A percentile compares a stretch with the other conserved stretches of the same genome.
These are phyloP conservation scores for Drechslera avenae DNA, from an alignment of 2,329 filamentous ascomycete species.

Conservation along the genomic window DNA sequence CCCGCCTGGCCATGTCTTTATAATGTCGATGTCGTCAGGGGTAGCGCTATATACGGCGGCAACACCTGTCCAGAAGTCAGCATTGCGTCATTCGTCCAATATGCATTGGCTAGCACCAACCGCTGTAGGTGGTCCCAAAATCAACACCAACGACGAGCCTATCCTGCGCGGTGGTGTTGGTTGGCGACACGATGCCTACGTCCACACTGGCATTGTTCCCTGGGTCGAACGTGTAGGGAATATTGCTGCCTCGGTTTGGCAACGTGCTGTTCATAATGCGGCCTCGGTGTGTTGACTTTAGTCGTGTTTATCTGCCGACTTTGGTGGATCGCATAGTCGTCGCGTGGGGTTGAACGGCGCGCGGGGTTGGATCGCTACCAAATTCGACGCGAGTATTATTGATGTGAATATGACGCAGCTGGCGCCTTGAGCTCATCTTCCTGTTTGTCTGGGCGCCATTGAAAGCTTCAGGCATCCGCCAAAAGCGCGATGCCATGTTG, in stretches of 20 bases:
- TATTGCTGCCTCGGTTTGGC: constrained; percentile 33
- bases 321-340: constrained; percentile 9
- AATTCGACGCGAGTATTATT: constrained; percentile 6
- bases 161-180: constrained; percentile 52
- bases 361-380: constrained; percentile 19
- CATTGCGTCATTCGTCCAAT: not conserved
- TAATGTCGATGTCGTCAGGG: constrained; percentile 80
- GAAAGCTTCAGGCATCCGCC: constrained; percentile 32
- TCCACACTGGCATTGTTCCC: constrained; percentile 31
- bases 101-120: constrained; percentile 45
- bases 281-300: constrained; percentile 4
- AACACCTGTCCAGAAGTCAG: constrained; percentile 54
- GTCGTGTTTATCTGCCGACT: constrained; percentile 5
- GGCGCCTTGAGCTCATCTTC: constrained; percentile 33
- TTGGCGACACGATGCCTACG: constrained; percentile 14
- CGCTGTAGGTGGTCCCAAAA: constrained; percentile 84
- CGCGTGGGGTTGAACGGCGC: constrained; percentile 17
- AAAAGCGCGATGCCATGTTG: constrained; percentile 17
- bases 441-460: constrained; percentile 39
- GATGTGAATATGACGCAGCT: constrained; percentile 5
- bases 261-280: constrained; percentile 30
- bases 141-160: constrained; percentile 78
- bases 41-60: constrained; percentile 76
- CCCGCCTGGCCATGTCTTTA: constrained; percentile 80
- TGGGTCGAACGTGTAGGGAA: constrained; percentile 41